These are phyloP conservation scores for Phytophthora fragariae DNA, from an alignment of 352 stramenopile species.

Conservation along the genomic window DNA sequence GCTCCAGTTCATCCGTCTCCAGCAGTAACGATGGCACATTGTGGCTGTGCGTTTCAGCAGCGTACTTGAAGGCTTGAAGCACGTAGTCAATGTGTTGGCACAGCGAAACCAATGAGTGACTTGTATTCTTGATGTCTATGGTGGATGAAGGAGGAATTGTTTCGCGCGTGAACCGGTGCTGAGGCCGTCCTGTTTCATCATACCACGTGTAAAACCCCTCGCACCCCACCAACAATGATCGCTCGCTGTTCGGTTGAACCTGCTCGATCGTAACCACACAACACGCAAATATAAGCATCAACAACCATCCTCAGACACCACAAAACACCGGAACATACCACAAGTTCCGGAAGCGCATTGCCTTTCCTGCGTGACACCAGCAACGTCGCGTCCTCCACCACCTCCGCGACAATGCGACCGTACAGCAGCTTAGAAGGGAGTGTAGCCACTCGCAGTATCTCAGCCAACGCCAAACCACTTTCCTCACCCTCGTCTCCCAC, in stretches of 20 bases:
- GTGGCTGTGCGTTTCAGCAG: not conserved
- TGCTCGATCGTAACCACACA: conserved; percentile 1
- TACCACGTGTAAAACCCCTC: conserved; percentile 66
- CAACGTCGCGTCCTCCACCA: conserved; percentile 36
- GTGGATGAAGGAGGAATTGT: conserved; percentile 55
- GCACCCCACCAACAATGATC: conserved; percentile 28
- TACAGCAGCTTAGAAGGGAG: conserved; percentile 53
- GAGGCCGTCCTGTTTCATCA: conserved; percentile 31
- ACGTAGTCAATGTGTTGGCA: conserved; percentile 49
- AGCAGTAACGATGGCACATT: not conserved
- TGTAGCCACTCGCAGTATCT: conserved; percentile 53
- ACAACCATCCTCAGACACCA: not conserved
- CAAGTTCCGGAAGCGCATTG: conserved; percentile 25
- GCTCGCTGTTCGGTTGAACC: conserved; percentile 26
- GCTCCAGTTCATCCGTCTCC: conserved; percentile 23
- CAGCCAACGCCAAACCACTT: conserved; percentile 36
- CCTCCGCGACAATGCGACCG: conserved; percentile 47
- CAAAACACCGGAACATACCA: conserved; percentile 28
- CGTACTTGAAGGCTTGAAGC: conserved; percentile 36
- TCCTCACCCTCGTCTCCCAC: conserved; percentile 1
- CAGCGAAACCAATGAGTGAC: conserved; percentile 22
- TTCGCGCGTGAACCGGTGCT: conserved; percentile 70
- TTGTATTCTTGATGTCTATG: conserved; percentile 22
- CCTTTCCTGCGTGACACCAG: conserved; percentile 37
- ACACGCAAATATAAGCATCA: not conserved